These are phyloP conservation scores for Adansonia madagascariensis DNA, from an alignment of 441 rosid genomes.

Conservation along the genomic window DNA sequence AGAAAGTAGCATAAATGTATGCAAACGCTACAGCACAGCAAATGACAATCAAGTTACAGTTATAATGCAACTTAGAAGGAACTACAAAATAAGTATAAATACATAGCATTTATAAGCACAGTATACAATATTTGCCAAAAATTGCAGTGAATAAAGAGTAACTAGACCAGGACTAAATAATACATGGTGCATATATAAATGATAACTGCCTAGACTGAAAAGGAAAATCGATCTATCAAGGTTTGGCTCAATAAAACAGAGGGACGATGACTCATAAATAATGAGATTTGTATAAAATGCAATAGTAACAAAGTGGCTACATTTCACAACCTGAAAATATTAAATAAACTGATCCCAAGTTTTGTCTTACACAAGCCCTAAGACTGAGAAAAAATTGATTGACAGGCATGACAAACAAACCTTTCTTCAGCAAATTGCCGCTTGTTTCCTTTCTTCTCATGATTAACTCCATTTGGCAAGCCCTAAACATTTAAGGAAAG, in stretches of 20 bases:
- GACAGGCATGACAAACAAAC: constrained; percentile 38
- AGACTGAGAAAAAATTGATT: neutral
- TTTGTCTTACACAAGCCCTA: neutral
- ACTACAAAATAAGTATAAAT: neutral
- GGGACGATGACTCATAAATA: neutral
- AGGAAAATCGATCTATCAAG: neutral
- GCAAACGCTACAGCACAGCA: constrained; percentile 3
- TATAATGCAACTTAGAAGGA: neutral
- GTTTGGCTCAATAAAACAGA: constrained; percentile 11
- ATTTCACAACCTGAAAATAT: neutral
- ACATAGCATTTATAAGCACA: neutral
- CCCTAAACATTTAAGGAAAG: constrained; percentile 54
- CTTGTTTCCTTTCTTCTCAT: constrained; percentile 89
- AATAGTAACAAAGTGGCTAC: neutral
- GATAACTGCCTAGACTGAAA: neutral
- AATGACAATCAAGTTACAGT: neutral
- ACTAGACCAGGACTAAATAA: neutral
- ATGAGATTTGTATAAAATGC: neutral
- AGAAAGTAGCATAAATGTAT: neutral
- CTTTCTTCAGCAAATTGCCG: constrained; percentile 72
- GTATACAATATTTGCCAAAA: neutral
- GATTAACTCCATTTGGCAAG: constrained; percentile 78
- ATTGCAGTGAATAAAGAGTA: neutral
- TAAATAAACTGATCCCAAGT: neutral
- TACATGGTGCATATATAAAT: neutral